Evolutionary conservation across 2,329 filamentous ascomycete genomes (phyloP).

Genomic region (Thielaviopsis musarum): DNA sequence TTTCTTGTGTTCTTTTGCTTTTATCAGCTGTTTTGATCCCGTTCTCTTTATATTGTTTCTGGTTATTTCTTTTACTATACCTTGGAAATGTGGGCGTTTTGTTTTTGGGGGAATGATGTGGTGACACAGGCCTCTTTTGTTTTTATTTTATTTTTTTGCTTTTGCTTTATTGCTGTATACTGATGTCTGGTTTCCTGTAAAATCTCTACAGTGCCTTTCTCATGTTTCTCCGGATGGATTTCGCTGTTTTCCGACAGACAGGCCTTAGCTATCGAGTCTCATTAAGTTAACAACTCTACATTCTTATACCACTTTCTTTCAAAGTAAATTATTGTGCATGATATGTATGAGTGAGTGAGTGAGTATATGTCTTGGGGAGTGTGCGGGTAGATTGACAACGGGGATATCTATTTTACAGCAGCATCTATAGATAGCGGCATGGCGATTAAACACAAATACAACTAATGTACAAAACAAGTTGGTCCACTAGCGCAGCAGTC

Average conservation of each 20-base stretch:
- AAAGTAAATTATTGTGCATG: no score
- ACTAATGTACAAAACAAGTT: neutral
- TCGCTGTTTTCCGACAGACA: no score
- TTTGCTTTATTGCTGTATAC: neutral
- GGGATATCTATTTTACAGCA: neutral
- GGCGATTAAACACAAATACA: neutral
- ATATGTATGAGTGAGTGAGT: neutral
- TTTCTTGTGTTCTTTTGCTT: neutral
- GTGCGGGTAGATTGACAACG: no score
- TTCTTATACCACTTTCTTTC: no score
- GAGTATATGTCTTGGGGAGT: neutral
- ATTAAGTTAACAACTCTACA: no score
- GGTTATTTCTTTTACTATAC: slow-evolving; percentile 4
- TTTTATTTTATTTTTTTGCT: slow-evolving; percentile 3
- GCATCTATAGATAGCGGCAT: neutral
- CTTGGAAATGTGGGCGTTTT: slow-evolving; percentile 7
- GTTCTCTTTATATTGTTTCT: neutral
- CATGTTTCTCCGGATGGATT: no score
- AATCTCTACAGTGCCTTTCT: no score
- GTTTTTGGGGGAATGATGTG: neutral
- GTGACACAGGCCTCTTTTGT: neutral
- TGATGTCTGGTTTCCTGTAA: neutral
- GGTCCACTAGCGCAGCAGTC: neutral
- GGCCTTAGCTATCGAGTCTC: no score
- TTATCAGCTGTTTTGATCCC: slow-evolving; percentile 1